Evolutionary conservation across 768 basidiomycete genomes (phyloP).

Genomic region (Lentinula detonsa): DNA sequence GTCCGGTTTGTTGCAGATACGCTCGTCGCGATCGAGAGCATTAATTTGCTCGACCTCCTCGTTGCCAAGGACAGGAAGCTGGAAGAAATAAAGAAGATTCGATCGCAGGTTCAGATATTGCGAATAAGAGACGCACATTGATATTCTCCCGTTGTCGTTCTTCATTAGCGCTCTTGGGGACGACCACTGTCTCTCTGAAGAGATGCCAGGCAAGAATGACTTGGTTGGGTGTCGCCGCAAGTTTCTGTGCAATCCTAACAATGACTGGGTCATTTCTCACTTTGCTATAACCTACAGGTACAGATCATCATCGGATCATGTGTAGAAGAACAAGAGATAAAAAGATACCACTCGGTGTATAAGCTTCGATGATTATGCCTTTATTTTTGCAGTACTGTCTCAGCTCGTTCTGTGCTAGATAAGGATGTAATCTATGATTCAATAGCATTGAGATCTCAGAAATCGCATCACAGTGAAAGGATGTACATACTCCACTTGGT

Average conservation of each 20-base stretch:
- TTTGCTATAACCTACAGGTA: conserved; percentile 28
- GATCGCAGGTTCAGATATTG: not conserved
- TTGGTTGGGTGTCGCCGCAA: conserved; percentile 39
- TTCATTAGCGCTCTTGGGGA: conserved; percentile 42
- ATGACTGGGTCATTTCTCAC: conserved; percentile 43
- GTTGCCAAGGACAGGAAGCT: conserved; percentile 24
- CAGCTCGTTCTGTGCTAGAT: conserved; percentile 23
- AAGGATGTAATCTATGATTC: conserved; percentile 16
- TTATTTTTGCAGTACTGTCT: conserved; percentile 23
- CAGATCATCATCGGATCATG: not conserved
- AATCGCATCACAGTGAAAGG: not conserved
- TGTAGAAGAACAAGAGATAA: not conserved
- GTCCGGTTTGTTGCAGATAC: conserved; percentile 24
- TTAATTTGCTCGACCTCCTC: conserved; percentile 27
- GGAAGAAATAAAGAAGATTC: not conserved
- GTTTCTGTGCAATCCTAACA: conserved; percentile 37
- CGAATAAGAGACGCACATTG: conserved; percentile 24
- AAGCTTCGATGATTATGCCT: conserved; percentile 30
- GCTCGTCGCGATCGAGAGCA: conserved; percentile 24
- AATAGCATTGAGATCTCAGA: not conserved
- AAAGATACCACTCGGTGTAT: conserved; percentile 20
- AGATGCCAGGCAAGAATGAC: conserved; percentile 49
- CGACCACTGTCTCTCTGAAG: conserved; percentile 32
- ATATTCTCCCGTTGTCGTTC: conserved; percentile 46
- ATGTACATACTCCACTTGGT: conserved; percentile 21